Conservation (phyloP, 768 basidiomycete genomes). For the Boletus patriciae region DNA sequence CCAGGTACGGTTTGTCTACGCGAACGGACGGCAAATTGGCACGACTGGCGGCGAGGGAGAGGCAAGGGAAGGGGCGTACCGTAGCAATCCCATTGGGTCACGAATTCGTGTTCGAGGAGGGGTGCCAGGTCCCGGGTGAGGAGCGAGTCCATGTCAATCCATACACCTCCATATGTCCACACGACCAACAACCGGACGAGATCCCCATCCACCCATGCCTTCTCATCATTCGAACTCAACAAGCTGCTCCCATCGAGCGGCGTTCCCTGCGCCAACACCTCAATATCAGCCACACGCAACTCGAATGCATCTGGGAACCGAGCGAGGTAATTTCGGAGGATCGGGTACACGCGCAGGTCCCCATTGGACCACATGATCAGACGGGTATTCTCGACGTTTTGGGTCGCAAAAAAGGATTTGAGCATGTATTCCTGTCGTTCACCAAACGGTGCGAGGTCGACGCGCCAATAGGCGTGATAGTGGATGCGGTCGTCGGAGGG, state of each 20-base stretch:
- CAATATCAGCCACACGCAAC: constrained; percentile 67
- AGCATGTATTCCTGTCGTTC: constrained; percentile 88
- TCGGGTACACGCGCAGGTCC: constrained; percentile 54
- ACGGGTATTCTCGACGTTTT: constrained; percentile 60
- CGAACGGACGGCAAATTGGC: neutral
- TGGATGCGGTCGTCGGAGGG: constrained; percentile 49
- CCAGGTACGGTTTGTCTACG: constrained; percentile 71
- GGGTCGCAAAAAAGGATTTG: constrained; percentile 92
- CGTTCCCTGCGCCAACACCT: constrained; percentile 68
- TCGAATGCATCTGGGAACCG: constrained; percentile 72
- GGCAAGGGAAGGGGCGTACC: constrained; percentile 46
- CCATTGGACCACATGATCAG: constrained; percentile 94
- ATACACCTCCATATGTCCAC: constrained; percentile 90
- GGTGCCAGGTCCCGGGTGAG: constrained; percentile 86
- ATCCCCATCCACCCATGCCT: constrained; percentile 96
- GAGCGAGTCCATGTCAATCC: constrained; percentile 98
- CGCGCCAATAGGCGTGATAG: constrained; percentile 94
- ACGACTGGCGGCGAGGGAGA: neutral
- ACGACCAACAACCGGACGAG: constrained; percentile 83
- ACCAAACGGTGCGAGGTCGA: constrained; percentile 79
- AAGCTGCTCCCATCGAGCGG: constrained; percentile 65
- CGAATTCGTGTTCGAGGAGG: constrained; percentile 90
- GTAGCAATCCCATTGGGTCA: constrained; percentile 99
- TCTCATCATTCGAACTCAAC: constrained; percentile 63
- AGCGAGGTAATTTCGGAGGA: constrained; percentile 58